A percentile compares a stretch with the other conserved stretches of the same genome.
Conservation (phyloP, 176 grass and related monocot genomes). For the Paspalum vaginatum region DNA sequence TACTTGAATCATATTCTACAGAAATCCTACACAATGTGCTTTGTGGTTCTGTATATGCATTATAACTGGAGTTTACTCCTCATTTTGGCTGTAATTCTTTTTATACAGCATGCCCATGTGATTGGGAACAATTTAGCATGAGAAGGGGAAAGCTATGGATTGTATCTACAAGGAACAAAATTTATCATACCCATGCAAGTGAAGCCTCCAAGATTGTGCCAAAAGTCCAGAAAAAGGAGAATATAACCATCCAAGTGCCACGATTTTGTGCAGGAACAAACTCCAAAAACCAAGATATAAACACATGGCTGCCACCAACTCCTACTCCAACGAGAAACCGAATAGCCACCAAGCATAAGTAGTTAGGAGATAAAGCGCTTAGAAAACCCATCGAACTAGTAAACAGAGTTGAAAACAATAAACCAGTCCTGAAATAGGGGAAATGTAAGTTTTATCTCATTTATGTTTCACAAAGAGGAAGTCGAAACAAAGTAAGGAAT, state of each 20-base stretch:
- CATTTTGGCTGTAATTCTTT: neutral
- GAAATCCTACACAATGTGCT: neutral
- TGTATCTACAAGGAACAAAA: neutral
- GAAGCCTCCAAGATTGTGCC: conserved; percentile 70
- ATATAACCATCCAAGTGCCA: conserved; percentile 58
- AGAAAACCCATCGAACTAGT: conserved; percentile 61
- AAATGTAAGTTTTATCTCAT: neutral
- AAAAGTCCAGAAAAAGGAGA: conserved; percentile 60
- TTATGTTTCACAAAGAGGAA: conserved; percentile 1
- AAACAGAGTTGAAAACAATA: conserved; percentile 65
- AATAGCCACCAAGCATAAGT: conserved; percentile 57
- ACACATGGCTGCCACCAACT: conserved; percentile 62
- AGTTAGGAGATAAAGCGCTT: conserved; percentile 71
- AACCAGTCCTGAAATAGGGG: conserved; percentile 61
- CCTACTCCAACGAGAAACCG: conserved; percentile 72
- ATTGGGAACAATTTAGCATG: neutral
- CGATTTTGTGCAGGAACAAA: conserved; percentile 68
- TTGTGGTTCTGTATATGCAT: neutral
- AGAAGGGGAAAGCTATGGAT: neutral
- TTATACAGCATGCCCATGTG: neutral
- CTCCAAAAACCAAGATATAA: conserved; percentile 79
- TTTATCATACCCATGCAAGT: conserved; percentile 68
- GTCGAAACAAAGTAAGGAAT: neutral
- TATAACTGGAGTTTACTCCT: neutral
- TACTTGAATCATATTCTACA: neutral